phyloP scores from a whole-genome alignment of 768 basidiomycete genomes.

The Boletus bicolor region DNA sequence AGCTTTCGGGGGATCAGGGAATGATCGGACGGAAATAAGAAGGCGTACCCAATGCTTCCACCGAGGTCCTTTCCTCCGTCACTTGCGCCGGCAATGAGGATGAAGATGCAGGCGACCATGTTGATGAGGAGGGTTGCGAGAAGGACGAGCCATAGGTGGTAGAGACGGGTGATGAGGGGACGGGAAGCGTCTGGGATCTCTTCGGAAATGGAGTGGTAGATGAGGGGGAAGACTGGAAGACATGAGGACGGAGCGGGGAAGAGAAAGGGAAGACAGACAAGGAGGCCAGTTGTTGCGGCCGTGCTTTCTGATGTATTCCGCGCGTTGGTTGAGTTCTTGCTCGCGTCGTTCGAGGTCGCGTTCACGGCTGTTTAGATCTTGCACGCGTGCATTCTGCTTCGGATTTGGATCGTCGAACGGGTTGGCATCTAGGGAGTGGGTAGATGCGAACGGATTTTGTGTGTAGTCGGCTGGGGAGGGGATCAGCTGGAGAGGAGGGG shows the following conservation, averaged over 20 bases:
- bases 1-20: conserved; percentile 43
- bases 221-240: conserved; percentile 79
- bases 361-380: conserved; percentile 76
- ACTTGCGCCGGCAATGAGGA: conserved; percentile 72
- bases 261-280: conserved; percentile 48
- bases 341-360: conserved; percentile 79
- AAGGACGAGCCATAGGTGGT: conserved; percentile 93
- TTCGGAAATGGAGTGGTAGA: conserved; percentile 89
- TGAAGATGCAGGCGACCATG: conserved; percentile 84
- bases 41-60: conserved; percentile 71
- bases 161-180: conserved; percentile 79
- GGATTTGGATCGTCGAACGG: conserved; percentile 84
- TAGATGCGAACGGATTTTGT: conserved; percentile 82
- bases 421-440: conserved; percentile 81
- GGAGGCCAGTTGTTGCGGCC: conserved; percentile 94
- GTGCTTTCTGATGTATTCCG: conserved; percentile 65
- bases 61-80: conserved; percentile 81
- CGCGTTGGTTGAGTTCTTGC: conserved; percentile 63
- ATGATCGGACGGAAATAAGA: conserved; percentile 19
- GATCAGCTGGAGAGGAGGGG: background rate
- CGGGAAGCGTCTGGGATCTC: conserved; percentile 85
- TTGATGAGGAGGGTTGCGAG: conserved; percentile 80
- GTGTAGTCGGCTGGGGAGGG: conserved; percentile 30
- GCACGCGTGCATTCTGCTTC: conserved; percentile 44
- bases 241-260: conserved; percentile 17